phyloP scores from a whole-genome alignment of 805 yeast species.

The Kregervanrija delftensis region DNA sequence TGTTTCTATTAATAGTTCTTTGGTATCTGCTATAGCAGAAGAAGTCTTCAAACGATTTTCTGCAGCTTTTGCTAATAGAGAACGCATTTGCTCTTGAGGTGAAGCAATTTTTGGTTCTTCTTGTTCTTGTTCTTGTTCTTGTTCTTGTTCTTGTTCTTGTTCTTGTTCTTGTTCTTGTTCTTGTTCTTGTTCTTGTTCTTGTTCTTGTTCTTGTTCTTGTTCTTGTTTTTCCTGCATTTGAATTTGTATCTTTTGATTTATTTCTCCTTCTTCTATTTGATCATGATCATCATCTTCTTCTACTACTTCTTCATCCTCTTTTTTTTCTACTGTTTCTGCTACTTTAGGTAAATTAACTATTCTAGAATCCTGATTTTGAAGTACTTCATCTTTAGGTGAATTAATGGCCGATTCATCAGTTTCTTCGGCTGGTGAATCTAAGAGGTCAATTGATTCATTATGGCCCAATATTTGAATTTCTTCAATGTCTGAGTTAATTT shows the following conservation, averaged over 20 bases:
- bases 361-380: no score
- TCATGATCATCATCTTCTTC: neutral
- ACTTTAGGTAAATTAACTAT: no score
- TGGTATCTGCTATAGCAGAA: neutral
- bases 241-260: neutral
- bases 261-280: neutral
- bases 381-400: no score
- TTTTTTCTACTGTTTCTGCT: no score
- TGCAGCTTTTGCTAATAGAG: constrained; percentile 19
- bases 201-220: constrained; percentile 1
- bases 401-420: no score
- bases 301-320: no score
- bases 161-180: constrained; percentile 2
- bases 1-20: neutral
- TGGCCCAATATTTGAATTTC: no score
- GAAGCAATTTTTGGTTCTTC: neutral
- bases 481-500: no score
- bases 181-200: constrained; percentile 2
- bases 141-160: constrained; percentile 1
- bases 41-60: constrained; percentile 11
- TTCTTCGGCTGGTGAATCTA: no score
- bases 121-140: constrained; percentile 1
- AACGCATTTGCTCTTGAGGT: constrained; percentile 11
- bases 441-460: no score
- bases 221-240: constrained; percentile 3